These are phyloP conservation scores for Plectosphaerella plurivora DNA, from an alignment of 2,329 filamentous ascomycete species.

Conservation along the genomic window DNA sequence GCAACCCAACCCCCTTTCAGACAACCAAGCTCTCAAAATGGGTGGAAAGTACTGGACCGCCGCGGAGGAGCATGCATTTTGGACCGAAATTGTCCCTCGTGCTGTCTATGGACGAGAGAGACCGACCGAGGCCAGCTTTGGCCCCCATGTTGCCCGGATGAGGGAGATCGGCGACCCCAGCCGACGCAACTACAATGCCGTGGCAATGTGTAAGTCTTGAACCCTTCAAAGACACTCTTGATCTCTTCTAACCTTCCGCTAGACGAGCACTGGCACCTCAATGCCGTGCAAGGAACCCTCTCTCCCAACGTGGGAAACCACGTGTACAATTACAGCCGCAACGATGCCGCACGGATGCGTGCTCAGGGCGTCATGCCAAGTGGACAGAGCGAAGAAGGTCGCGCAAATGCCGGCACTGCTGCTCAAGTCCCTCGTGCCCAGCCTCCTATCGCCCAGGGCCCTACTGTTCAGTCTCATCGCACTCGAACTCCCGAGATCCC, in stretches of 20 bases:
- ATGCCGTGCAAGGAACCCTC: not conserved
- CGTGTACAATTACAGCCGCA: not conserved
- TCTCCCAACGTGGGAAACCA: not conserved
- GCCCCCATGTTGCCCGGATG: not conserved
- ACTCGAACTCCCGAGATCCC: no score
- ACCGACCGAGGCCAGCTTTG: not conserved
- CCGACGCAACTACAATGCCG: not conserved
- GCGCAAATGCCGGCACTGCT: no score
- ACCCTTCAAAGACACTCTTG: not conserved
- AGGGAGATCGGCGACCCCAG: not conserved
- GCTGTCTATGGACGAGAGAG: not conserved
- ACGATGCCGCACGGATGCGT: no score
- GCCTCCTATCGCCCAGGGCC: no score
- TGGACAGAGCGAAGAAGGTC: no score
- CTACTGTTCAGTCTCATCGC: no score
- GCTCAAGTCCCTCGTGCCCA: no score
- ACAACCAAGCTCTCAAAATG: conserved; percentile 25
- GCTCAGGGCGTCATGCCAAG: no score
- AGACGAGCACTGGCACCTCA: not conserved
- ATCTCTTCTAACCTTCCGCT: not conserved
- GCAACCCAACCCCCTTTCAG: not conserved
- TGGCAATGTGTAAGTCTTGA: not conserved
- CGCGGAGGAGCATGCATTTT: conserved; percentile 44
- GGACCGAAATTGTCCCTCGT: conserved; percentile 30
- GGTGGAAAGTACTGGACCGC: conserved; percentile 44